phyloP scores from a whole-genome alignment of 2,329 filamentous ascomycete species.

The Samsoniella hepiali region DNA sequence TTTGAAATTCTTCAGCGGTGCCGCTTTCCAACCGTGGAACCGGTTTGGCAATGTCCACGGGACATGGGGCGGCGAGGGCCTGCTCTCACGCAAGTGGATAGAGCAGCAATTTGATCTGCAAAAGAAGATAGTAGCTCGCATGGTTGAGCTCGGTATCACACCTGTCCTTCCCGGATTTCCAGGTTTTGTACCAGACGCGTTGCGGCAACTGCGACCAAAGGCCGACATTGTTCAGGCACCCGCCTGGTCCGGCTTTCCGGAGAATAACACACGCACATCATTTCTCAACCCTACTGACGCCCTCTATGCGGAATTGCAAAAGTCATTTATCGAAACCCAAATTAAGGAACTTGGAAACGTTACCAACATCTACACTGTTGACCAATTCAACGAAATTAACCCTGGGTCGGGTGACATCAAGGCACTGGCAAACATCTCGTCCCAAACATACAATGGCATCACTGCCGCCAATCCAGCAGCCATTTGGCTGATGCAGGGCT shows the following conservation, averaged over 20 bases:
- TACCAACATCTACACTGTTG: slow-evolving; percentile 46
- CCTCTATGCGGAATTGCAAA: slow-evolving; percentile 41
- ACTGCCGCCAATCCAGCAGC: slow-evolving; percentile 46
- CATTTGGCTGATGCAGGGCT: slow-evolving; percentile 52
- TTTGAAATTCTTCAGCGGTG: not conserved
- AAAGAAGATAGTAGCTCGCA: slow-evolving; percentile 45
- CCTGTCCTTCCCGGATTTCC: slow-evolving; percentile 49
- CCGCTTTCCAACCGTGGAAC: slow-evolving; percentile 6
- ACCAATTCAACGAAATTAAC: slow-evolving; percentile 51
- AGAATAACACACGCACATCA: slow-evolving; percentile 41
- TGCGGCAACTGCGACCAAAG: slow-evolving; percentile 38
- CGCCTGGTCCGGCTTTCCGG: not conserved
- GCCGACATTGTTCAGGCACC: slow-evolving; percentile 41
- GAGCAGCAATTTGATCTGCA: slow-evolving; percentile 45
- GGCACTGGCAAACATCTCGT: slow-evolving; percentile 16
- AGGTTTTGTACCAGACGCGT: slow-evolving; percentile 44
- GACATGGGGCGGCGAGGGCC: slow-evolving; percentile 41
- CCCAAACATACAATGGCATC: slow-evolving; percentile 44
- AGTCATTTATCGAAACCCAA: slow-evolving; percentile 44
- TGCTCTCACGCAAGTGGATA: slow-evolving; percentile 43
- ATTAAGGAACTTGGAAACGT: slow-evolving; percentile 44
- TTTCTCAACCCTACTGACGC: slow-evolving; percentile 47
- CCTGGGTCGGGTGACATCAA: slow-evolving; percentile 1
- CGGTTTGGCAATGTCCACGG: slow-evolving; percentile 31
- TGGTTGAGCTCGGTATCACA: slow-evolving; percentile 52